Evolutionary conservation across 2,329 filamentous ascomycete species (phyloP), one percentile per base, ranked within the genome.

Genomic region (Neofusicoccum sp.): DNA sequence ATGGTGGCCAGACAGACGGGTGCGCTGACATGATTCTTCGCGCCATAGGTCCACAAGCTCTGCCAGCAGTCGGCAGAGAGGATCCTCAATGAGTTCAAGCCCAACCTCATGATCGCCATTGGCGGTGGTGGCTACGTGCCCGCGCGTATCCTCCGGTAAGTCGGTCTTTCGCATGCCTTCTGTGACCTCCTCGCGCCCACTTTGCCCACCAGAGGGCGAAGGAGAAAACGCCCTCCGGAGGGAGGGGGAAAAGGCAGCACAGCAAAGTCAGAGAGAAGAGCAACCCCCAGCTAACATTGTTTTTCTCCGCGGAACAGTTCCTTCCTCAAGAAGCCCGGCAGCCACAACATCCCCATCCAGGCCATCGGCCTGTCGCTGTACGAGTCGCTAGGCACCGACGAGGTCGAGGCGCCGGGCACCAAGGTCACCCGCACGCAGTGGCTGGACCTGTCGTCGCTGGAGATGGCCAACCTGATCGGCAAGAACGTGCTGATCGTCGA

Each of bases 391-490:
- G 80, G 80, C 63, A 82, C 83, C 64, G 82, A 79, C 56, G 79
- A 81, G 61, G 82, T 91, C 70, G 95, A 99, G 79, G 79, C 83
- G 65, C 88, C 89, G 44, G 93, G 93, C 67, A 97, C 91, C 66
- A 95, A 96, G 80, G 95, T 99, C 69, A 98, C 91, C 43, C 90
- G 95, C 69, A 98, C 95, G 40, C 95, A 99, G 84, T 99, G 95
- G 95, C 87, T 99, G 61, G 95, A 99, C 76, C 81, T 99, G 63
- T 90, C 84, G 65, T 89, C 88, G 49, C 84, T 96, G 66, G 87
- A 92, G 77, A 95, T 96, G 88, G 84, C 87, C 73, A 93, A 93
- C 78, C 80, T 96, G 71, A 89, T 96, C 65, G 91, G 91, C 78
- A 96, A 96, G 84, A 90, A 90, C 75, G 87, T 96, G 63, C 81